Evolutionary conservation across 108 stramenopile species (phyloP).

Genomic region (Skeletonema marinoi): DNA sequence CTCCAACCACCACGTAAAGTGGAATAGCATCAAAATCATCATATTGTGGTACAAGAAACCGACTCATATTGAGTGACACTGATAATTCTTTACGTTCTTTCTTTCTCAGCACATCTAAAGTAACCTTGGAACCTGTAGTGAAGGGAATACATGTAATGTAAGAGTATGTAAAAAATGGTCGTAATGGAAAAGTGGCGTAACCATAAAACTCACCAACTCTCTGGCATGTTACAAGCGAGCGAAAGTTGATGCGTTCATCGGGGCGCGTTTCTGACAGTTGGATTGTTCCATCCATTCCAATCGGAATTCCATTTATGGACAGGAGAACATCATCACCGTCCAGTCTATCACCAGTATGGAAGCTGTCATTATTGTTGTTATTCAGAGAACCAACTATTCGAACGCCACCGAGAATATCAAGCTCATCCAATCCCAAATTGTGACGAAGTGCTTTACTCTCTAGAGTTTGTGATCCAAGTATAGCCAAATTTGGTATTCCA

Average conservation of each 20-base stretch:
- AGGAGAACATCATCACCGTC: constrained; percentile 47
- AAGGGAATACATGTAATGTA: not conserved
- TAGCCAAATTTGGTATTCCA: constrained; percentile 37
- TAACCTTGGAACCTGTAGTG: constrained; percentile 16
- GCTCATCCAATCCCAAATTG: constrained; percentile 38
- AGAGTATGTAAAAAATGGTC: not conserved
- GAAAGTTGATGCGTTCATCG: constrained; percentile 48
- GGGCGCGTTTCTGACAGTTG: constrained; percentile 44
- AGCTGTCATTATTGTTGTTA: not conserved
- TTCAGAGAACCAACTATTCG: constrained; percentile 28
- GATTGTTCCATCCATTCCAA: constrained; percentile 51
- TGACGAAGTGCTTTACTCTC: constrained; percentile 46
- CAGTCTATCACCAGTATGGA: constrained; percentile 5
- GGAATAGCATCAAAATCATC: constrained; percentile 52
- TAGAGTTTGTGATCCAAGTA: constrained; percentile 38
- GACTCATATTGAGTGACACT: constrained; percentile 17
- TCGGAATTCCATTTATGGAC: constrained; percentile 22
- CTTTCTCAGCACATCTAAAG: constrained; percentile 28
- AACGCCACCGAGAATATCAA: constrained; percentile 37
- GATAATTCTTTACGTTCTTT: constrained; percentile 21
- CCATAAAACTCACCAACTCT: constrained; percentile 4
- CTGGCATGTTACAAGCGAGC: constrained; percentile 37
- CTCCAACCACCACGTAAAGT: constrained; percentile 43
- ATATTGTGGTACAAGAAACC: constrained; percentile 39
- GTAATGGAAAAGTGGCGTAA: not conserved